These are phyloP conservation scores for Lactarius vividus DNA, from an alignment of 768 basidiomycete species.

Conservation along the genomic window DNA sequence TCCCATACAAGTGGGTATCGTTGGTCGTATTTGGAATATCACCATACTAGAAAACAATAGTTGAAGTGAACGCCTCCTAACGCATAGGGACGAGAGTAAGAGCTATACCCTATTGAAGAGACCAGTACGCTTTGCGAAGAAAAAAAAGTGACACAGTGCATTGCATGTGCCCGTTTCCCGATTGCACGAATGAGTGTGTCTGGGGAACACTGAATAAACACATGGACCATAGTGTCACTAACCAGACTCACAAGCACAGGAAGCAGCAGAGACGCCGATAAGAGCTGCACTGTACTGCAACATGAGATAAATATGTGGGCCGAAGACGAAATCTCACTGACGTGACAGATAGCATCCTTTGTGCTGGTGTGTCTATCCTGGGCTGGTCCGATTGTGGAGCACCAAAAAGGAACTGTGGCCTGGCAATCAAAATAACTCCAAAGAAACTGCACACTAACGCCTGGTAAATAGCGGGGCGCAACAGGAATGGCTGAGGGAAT, in stretches of 20 bases:
- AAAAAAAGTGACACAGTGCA: constrained; percentile 71
- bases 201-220: constrained; percentile 25
- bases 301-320: not conserved
- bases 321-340: constrained; percentile 32
- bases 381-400: constrained; percentile 6
- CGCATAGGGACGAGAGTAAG: not conserved
- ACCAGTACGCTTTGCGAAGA: constrained; percentile 52
- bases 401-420: constrained; percentile 74
- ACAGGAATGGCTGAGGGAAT: not conserved
- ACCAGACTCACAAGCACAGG: constrained; percentile 61
- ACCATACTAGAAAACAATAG: constrained; percentile 40
- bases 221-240: not conserved
- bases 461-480: not conserved
- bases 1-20: constrained; percentile 45
- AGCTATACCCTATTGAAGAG: constrained; percentile 34
- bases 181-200: constrained; percentile 61
- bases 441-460: constrained; percentile 56
- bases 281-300: constrained; percentile 49
- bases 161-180: constrained; percentile 69
- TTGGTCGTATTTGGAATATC: constrained; percentile 38
- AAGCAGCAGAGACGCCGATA: constrained; percentile 60
- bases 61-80: not conserved
- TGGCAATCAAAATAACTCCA: constrained; percentile 79
- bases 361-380: constrained; percentile 31
- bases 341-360: constrained; percentile 61